Conservation (phyloP, 805 yeast species). For the Hanseniaspora thailandica region DNA sequence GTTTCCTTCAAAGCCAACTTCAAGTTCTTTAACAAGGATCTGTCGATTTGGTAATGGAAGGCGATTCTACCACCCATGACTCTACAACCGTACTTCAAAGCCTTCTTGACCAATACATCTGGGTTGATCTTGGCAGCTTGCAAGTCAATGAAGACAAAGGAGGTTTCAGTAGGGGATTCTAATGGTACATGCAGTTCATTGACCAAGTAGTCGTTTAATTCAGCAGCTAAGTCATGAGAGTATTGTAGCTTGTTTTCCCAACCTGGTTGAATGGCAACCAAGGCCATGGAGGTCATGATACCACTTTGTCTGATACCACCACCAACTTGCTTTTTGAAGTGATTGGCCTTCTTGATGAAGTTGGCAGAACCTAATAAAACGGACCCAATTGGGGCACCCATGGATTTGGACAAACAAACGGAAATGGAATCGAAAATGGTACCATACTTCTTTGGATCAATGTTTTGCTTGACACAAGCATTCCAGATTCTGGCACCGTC, state of each 20-base stretch:
- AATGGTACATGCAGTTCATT: slow-evolving; percentile 41
- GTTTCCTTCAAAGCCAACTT: slow-evolving; percentile 50
- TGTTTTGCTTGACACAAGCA: slow-evolving; percentile 59
- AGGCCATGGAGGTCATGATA: slow-evolving; percentile 67
- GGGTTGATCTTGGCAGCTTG: slow-evolving; percentile 45
- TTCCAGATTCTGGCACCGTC: slow-evolving; percentile 96
- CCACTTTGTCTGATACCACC: slow-evolving; percentile 92
- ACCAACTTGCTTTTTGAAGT: slow-evolving; percentile 83
- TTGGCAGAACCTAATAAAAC: slow-evolving; percentile 57
- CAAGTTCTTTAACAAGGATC: slow-evolving; percentile 44
- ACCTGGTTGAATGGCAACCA: slow-evolving; percentile 63
- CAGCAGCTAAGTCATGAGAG: slow-evolving; percentile 42
- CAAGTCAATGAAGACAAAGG: slow-evolving; percentile 67
- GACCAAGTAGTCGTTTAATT: slow-evolving; percentile 41
- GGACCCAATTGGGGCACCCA: slow-evolving; percentile 91
- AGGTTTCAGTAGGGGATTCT: slow-evolving; percentile 71
- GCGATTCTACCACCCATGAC: slow-evolving; percentile 67
- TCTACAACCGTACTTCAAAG: slow-evolving; percentile 47
- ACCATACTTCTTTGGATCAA: slow-evolving; percentile 54
- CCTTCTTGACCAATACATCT: slow-evolving; percentile 40
- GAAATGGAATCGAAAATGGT: slow-evolving; percentile 77
- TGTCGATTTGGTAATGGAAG: slow-evolving; percentile 59
- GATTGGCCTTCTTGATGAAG: slow-evolving; percentile 60
- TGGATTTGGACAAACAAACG: slow-evolving; percentile 74
- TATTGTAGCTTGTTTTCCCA: slow-evolving; percentile 40